phyloP scores from a whole-genome alignment of 2,329 filamentous ascomycete genomes.

The Harringtonia aguacate region DNA sequence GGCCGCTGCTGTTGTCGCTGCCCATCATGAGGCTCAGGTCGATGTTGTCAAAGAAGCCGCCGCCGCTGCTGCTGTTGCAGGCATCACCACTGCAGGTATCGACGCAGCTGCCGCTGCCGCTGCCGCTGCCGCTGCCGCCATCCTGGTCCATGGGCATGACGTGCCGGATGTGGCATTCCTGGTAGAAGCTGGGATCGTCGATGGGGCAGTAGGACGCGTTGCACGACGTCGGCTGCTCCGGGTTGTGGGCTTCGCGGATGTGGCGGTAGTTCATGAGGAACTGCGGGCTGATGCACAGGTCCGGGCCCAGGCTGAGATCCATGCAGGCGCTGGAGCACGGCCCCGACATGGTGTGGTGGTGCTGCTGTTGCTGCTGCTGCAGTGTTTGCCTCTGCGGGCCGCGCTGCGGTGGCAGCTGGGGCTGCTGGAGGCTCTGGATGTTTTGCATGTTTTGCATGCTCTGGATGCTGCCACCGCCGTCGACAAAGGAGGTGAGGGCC shows the following conservation, averaged over 20 bases:
- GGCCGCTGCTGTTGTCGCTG: not conserved
- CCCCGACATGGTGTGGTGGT: not conserved
- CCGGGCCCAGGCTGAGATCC: slow-evolving; percentile 6
- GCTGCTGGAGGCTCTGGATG: slow-evolving; percentile 1
- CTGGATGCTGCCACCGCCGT: too few species aligned
- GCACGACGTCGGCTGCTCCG: slow-evolving; percentile 9
- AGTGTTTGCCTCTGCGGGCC: not conserved
- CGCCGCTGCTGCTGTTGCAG: not conserved
- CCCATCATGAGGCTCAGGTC: slow-evolving; percentile 6
- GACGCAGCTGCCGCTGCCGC: not conserved
- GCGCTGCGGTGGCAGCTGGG: slow-evolving; percentile 1
- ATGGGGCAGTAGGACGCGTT: slow-evolving; percentile 10
- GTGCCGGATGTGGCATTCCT: slow-evolving; percentile 12
- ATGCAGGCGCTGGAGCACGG: not conserved
- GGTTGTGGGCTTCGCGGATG: slow-evolving; percentile 11
- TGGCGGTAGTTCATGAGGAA: slow-evolving; percentile 13
- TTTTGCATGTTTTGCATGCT: not conserved
- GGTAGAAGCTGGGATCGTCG: slow-evolving; percentile 13
- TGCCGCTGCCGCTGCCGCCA: not conserved
- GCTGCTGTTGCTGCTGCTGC: not conserved
- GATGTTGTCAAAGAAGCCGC: slow-evolving; percentile 7
- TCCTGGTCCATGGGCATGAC: not conserved
- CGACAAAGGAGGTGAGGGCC: slow-evolving; percentile 10
- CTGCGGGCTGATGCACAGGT: slow-evolving; percentile 12
- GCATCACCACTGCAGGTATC: too few species aligned